These are phyloP conservation scores for Cadophora sp. DNA, from an alignment of 2,329 filamentous ascomycete species.

Conservation along the genomic window DNA sequence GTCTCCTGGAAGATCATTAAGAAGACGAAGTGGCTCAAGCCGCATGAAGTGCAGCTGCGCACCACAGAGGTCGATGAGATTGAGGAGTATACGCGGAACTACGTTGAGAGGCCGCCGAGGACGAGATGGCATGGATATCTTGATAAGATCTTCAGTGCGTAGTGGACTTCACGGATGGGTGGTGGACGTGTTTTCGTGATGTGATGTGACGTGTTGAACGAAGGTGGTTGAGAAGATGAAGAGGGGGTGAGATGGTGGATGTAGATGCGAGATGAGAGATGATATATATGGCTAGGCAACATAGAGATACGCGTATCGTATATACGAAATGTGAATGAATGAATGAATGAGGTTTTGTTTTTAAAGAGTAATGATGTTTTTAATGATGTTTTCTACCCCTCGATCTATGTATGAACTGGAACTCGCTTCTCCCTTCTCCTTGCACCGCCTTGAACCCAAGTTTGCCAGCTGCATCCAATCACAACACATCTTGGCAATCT, in stretches of 20 bases:
- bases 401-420: no score
- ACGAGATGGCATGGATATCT: constrained; percentile 38
- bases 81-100: constrained; percentile 64
- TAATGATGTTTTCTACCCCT: neutral
- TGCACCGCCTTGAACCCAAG: no score
- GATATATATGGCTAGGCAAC: neutral
- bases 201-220: neutral
- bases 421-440: no score
- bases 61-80: constrained; percentile 63
- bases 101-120: constrained; percentile 47
- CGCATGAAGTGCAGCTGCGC: constrained; percentile 60
- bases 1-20: constrained; percentile 67
- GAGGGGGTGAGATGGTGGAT: neutral
- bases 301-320: neutral
- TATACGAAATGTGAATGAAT: neutral
- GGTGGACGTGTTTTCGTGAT: neutral
- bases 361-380: no score
- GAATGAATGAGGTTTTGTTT: neutral
- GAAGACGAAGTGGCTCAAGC: constrained; percentile 58
- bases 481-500: no score
- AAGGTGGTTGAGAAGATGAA: no score
- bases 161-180: neutral
- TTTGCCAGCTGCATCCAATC: no score
- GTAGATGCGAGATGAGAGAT: neutral
- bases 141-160: constrained; percentile 36